Percentiles rank a stretch among this genome's conserved stretches.
Conservation (phyloP, 2,329 filamentous ascomycete genomes). For the Fusarium sp. region DNA sequence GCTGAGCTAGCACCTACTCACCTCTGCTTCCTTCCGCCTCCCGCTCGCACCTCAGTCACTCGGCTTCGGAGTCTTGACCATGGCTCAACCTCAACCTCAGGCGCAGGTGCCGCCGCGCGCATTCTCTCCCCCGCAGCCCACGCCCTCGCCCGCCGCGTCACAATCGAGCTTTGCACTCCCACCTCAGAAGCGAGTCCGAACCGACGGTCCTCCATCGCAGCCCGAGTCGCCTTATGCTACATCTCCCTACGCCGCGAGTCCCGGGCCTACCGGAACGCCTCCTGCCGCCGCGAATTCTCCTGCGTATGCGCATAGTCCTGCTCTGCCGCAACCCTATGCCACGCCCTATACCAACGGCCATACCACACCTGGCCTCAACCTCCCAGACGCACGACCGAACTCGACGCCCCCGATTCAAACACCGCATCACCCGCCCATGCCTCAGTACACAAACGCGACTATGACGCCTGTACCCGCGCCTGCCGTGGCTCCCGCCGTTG, state of each 20-base stretch:
- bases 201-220: conserved; percentile 75
- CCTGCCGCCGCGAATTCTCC: conserved; percentile 53
- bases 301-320: conserved; percentile 50
- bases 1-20: conserved; percentile 50
- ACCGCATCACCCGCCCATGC: conserved; percentile 45
- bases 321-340: conserved; percentile 48
- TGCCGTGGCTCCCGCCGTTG: conserved; percentile 35
- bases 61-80: conserved; percentile 42
- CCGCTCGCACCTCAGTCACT: conserved; percentile 13
- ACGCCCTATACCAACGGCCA: conserved; percentile 56
- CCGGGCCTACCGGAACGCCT: conserved; percentile 56
- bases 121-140: conserved; percentile 73
- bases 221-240: conserved; percentile 72
- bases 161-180: conserved; percentile 69
- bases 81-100: conserved; percentile 71
- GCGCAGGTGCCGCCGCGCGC: conserved; percentile 60
- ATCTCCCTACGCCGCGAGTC: conserved; percentile 63
- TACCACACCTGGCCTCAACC: conserved; percentile 49
- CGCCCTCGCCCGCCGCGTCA: conserved; percentile 70
- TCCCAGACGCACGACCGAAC: conserved; percentile 50
- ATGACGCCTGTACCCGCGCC: conserved; percentile 44
- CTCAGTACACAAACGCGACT: conserved; percentile 43
- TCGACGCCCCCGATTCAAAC: conserved; percentile 49
- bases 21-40: conserved; percentile 15
- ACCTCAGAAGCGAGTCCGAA: conserved; percentile 72